Evolutionary conservation across 1,139 yeast genomes (phyloP).

Genomic region (Saccharomyces hybrid): DNA sequence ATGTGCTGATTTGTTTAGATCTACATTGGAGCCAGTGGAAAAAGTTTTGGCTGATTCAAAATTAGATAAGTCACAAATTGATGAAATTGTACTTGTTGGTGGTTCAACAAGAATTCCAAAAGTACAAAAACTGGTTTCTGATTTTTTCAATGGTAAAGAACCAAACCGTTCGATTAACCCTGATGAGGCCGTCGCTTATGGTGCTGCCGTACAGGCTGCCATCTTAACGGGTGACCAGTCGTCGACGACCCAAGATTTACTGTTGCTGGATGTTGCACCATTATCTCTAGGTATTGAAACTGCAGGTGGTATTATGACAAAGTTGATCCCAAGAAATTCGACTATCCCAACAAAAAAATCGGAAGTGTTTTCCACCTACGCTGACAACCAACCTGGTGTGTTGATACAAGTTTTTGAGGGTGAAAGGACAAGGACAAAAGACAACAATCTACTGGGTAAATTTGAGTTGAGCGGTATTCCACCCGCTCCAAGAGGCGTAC

Average conservation of each 20-base stretch:
- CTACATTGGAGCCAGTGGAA: conserved; percentile 76
- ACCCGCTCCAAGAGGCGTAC: conserved; percentile 98
- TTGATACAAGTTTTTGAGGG: conserved; percentile 95
- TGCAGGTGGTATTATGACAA: conserved; percentile 97
- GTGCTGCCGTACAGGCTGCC: conserved; percentile 83
- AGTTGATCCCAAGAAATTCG: conserved; percentile 92
- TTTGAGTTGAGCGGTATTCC: conserved; percentile 94
- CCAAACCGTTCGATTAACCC: conserved; percentile 80
- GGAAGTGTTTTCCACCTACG: conserved; percentile 93
- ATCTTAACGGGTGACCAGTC: conserved; percentile 85
- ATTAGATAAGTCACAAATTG: conserved; percentile 66
- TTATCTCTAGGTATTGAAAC: conserved; percentile 94
- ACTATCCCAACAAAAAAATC: conserved; percentile 96
- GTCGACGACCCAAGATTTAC: conserved; percentile 73
- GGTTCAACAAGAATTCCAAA: conserved; percentile 93
- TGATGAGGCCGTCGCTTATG: conserved; percentile 67
- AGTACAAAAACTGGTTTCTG: conserved; percentile 77
- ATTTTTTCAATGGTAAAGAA: conserved; percentile 82
- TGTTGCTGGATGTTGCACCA: conserved; percentile 88
- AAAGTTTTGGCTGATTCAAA: conserved; percentile 75
- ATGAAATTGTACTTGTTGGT: conserved; percentile 83
- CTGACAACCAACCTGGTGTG: conserved; percentile 96
- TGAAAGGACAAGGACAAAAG: conserved; percentile 94
- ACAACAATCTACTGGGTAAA: conserved; percentile 91
- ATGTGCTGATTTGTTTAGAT: conserved; percentile 74